Base-by-base conservation (phyloP, 345 rosid genomes). In the Populus alba region DNA sequence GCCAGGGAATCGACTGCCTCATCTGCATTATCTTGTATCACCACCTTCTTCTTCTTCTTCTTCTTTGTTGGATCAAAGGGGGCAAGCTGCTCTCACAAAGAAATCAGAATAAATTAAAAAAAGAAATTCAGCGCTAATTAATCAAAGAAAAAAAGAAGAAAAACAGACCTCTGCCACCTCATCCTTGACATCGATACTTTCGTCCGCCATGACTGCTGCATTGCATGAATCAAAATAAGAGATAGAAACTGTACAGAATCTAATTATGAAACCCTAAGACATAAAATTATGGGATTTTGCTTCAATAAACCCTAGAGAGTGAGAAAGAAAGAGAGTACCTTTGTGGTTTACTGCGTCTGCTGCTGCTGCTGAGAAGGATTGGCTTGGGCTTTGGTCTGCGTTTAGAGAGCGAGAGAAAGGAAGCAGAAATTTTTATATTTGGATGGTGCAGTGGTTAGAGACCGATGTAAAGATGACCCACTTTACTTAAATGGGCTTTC, bases 41-140 rank as follows among this genome's bases (percentile, higher is more conserved):
- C 87, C 67, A 87, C 87, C 80, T 90, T 94, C 93, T 96, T 96
- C 89, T 96, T 96, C 92, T 96, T 96, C 83, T 96, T 96, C 90
- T 96, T 96, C 75, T 96, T 96, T 66, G 93, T 80, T 18, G 98
- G 97, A 83, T 96, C 99, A 57, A 94, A 96, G 8, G 98, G 95
- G 16, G 91, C 88, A 73, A 92, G 86, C 97, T 96, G 77, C 83
- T 41, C 15, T 41, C 47, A 10, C 47, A 41, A 10, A 41, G 12
- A 41, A 10, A 41, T 2, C 2, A 41, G 12, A 41, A 41, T 41
- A 41, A 9, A 10, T 41, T 41, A 41, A 41, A 41, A 41, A 41
- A 41, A 11, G 47, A 41, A 41, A 41, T 10, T 10, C 47, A 41
- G 47, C 11, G 47, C 12, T 11, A 35, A 33, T 20, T 35, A 18